phyloP scores from a whole-genome alignment of 345 rosid genomes.

The Excoecaria agallocha region DNA sequence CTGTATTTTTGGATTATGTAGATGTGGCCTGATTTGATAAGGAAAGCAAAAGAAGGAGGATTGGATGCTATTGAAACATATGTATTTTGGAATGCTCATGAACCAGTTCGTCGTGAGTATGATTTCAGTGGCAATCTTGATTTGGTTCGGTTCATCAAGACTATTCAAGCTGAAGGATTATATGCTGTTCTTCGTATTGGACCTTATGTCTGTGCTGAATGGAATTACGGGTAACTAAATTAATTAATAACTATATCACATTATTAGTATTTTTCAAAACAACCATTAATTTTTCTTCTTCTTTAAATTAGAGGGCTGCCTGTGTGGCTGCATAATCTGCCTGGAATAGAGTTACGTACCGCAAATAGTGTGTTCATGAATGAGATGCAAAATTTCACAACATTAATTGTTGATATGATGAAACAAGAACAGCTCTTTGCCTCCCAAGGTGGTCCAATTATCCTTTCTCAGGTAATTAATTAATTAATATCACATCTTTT shows the following conservation, averaged over 20 bases:
- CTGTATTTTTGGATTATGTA: no score
- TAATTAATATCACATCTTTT: no score
- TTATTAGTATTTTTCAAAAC: no score
- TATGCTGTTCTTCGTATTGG: conserved; percentile 62
- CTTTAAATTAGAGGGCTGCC: neutral
- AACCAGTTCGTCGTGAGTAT: conserved; percentile 14
- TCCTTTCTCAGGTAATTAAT: conserved; percentile 52
- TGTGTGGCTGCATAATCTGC: conserved; percentile 15
- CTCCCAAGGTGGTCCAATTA: conserved; percentile 78
- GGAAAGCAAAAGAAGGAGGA: no score
- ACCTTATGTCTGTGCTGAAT: conserved; percentile 52
- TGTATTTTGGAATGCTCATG: conserved; percentile 27
- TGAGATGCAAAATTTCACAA: conserved; percentile 73
- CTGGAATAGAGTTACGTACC: conserved; percentile 10
- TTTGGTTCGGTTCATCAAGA: conserved; percentile 56
- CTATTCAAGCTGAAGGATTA: conserved; percentile 45
- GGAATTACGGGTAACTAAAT: conserved; percentile 4
- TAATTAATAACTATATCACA: no score
- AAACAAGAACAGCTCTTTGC: conserved; percentile 63
- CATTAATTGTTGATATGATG: conserved; percentile 55
- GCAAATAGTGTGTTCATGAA: conserved; percentile 35
- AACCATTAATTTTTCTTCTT: no score
- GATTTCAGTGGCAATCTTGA: conserved; percentile 43
- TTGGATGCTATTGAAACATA: neutral
- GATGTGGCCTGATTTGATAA: no score